phyloP scores from a whole-genome alignment of 2,329 filamentous ascomycete species.

The Cytospora piceae region DNA sequence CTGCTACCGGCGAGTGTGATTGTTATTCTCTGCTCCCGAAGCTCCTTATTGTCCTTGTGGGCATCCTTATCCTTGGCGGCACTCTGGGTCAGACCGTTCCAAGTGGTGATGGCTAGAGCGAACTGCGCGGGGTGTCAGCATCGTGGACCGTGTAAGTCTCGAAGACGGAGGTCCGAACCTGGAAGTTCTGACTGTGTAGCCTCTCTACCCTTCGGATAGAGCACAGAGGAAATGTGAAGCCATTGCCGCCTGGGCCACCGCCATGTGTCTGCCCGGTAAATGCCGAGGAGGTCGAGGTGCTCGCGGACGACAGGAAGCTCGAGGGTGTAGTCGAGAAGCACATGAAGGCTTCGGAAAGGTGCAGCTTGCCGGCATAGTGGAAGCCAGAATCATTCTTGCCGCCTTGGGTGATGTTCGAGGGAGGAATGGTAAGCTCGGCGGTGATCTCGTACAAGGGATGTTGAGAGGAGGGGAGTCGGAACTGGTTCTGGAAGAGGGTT shows the following conservation, averaged over 20 bases:
- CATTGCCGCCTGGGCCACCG: constrained; percentile 89
- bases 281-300: constrained; percentile 74
- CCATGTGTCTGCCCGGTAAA: constrained; percentile 95
- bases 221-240: constrained; percentile 91
- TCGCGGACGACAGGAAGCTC: constrained; percentile 82
- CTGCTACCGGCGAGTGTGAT: constrained; percentile 89
- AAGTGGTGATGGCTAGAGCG: constrained; percentile 90
- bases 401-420: constrained; percentile 69
- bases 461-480: constrained; percentile 90
- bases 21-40: constrained; percentile 80
- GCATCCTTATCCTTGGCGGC: constrained; percentile 55
- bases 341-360: constrained; percentile 91
- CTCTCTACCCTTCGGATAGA: constrained; percentile 90
- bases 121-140: constrained; percentile 57
- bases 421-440: constrained; percentile 88
- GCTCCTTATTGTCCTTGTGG: constrained; percentile 46
- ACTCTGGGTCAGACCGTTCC: constrained; percentile 74
- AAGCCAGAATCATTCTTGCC: constrained; percentile 77
- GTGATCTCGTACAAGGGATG: constrained; percentile 95
- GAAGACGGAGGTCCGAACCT: constrained; percentile 47
- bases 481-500: constrained; percentile 92
- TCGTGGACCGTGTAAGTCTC: constrained; percentile 7
- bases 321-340: constrained; percentile 95
- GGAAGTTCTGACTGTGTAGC: constrained; percentile 87
- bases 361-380: constrained; percentile 89